Base-by-base conservation (phyloP, 2,329 filamentous ascomycete genomes). In the Sporothrix curviconia region DNA sequence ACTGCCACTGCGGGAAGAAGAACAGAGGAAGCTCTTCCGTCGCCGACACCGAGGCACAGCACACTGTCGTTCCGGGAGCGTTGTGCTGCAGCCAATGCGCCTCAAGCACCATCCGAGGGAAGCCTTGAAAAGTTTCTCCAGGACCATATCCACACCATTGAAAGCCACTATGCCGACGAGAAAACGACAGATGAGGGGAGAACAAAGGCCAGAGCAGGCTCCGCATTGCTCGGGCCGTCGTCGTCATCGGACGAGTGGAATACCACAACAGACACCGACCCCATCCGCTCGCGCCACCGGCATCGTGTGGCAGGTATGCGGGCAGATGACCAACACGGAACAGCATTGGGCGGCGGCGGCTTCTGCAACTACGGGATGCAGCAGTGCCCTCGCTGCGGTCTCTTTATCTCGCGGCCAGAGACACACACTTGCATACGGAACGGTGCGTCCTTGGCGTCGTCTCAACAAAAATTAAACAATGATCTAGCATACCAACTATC, bases 241-340 rank as follows among this genome's bases (percentile, higher is more conserved):
- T 47, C 54, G 3, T 57, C 55, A 7, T 50, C 50, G 9, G 58
- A 58, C 30, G 58, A 60, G 22, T 55, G 55, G 55, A 46, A 51
- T 44, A 55, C 56, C 15, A 58, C 55, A 0, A 36, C 44, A 2
- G 55, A 44, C 57, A 84, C 62, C 77, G 81, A 68, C 83, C 44
- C 51, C 11, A 42, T 46, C 15, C 51, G 17, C 19, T 19, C 46
- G 30, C 44, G 78, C 58, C 86, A 88, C n/a, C 85, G 72, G 83
- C 84, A 89, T 60, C 84, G 74, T 0, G 78, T 73, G 67, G 85
- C n/a, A 2, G 47, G 36, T 14, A 37, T 32, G 6, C 47, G 24
- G 4, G 24, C 9, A 3, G 36, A 52, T 30, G 52, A 51, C 15
- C 6, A 30, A 42, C 49, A 39, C 24, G 17, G n/a, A n/a, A n/a